These are phyloP conservation scores for Vitellaria paradoxa DNA, from an alignment of 179 eudicot genomes.

Conservation along the genomic window DNA sequence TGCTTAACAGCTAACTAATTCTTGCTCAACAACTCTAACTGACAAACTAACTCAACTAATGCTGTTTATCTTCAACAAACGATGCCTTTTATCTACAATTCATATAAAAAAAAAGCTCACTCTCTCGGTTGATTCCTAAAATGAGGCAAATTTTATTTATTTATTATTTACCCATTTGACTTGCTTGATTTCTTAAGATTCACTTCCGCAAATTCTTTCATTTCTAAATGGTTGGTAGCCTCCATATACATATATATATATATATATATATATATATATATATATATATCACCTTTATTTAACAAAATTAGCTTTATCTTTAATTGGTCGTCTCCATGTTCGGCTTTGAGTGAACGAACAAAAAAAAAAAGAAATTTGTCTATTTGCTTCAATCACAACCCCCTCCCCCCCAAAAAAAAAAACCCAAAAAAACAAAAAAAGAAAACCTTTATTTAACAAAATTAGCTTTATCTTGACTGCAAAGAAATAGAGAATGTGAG, in stretches of 20 bases:
- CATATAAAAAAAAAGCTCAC: too few relatives aligned
- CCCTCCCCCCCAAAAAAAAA: neutral
- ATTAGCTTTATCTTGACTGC: neutral
- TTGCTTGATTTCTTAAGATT: neutral
- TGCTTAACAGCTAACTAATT: too few relatives aligned
- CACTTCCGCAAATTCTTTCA: neutral
- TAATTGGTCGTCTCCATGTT: too few relatives aligned
- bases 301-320: too few relatives aligned
- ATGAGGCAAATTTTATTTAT: neutral
- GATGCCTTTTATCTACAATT: too few relatives aligned
- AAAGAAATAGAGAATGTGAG: neutral
- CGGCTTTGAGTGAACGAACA: too few relatives aligned
- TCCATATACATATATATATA: too few relatives aligned
- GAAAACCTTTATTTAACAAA: neutral
- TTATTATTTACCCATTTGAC: neutral
- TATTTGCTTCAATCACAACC: neutral
- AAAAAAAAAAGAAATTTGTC: neutral
- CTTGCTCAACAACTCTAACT: too few relatives aligned
- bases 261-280: too few relatives aligned
- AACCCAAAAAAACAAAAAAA: neutral
- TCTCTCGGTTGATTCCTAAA: neutral
- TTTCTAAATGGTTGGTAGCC: neutral
- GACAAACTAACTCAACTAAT: too few relatives aligned
- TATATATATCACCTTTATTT: too few relatives aligned
- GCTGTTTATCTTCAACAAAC: too few relatives aligned